Base-by-base conservation (phyloP, 331 rosid genomes). In the Malus hybrid region DNA sequence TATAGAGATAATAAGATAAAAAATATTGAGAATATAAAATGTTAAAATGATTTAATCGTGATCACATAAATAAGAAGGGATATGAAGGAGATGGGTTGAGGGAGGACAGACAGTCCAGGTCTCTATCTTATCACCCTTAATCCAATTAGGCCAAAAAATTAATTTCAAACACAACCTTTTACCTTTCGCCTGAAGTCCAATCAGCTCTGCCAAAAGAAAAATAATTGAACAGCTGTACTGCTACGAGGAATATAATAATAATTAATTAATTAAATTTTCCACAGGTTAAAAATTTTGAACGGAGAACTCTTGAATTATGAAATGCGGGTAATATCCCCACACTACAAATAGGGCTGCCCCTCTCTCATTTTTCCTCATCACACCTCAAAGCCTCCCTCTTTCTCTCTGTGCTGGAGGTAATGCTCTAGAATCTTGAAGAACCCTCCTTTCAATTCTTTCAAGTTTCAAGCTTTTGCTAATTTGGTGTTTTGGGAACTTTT, bases 141-240 rank as follows among this genome's bases (percentile, higher is more conserved):
- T 39, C 3, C 44, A 39, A 9, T 36, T 39, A 39, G 44, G 11
- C 44, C 3, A 9, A 39, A 39, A 39, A 39, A 16, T 50, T 59
- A 62, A 62, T 3, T 28, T 62, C 11, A 62, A 28, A 28, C 10
- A 3, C 11, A 59, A 10, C 15, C 5, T 27, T 24, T 13, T 61
- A 27, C 5, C 14, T 4, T 22, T 6, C 4, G 18, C 18, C 34
- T 7, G 7, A 16, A 16, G 22, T 63, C 22, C 20, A 11, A 36
- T 60, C 39, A 54, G n/a, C 16, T 7, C 24, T 22, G 44, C 27
- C 67, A 2, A 57, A 57, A 22, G 18, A 34, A 42, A 36, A 57
- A 57, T 14, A 39, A 73, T 60, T 39, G 77, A 18, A 39, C 60
- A 18, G 77, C 77, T 73, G 69, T 73, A 5, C 39, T 39, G 69